Percentiles rank a stretch among this genome's conserved stretches.
phyloP scores from a whole-genome alignment of 495 filamentous ascomycete species.

The Aspergillus sparsus region DNA sequence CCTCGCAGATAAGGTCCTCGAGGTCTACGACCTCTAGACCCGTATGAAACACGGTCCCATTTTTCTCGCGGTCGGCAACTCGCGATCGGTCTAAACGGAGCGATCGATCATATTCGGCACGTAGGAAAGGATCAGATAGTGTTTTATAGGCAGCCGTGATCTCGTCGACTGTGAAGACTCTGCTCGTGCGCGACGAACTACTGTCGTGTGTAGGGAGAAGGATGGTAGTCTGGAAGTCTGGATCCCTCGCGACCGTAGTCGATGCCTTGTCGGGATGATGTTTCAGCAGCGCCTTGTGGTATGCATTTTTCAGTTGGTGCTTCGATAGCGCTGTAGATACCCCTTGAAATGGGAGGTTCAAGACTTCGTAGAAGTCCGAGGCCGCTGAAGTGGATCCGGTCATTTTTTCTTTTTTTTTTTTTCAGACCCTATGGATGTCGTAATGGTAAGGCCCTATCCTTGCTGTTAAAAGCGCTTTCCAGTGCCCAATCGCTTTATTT shows the following conservation, averaged over 20 bases:
- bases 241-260: slow-evolving; percentile 20
- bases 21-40: slow-evolving; percentile 82
- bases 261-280: slow-evolving; percentile 79
- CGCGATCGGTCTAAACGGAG: slow-evolving; percentile 44
- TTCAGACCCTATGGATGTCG: background rate
- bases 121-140: slow-evolving; percentile 58
- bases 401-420: slow-evolving; percentile 26
- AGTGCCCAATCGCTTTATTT: background rate
- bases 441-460: background rate
- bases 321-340: slow-evolving; percentile 33
- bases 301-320: slow-evolving; percentile 68
- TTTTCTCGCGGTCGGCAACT: slow-evolving; percentile 30
- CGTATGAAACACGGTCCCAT: slow-evolving; percentile 53
- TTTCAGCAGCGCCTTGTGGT: slow-evolving; percentile 72
- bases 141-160: slow-evolving; percentile 75
- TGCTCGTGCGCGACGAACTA: background rate
- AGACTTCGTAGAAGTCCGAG: slow-evolving; percentile 55
- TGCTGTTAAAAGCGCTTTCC: background rate
- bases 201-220: background rate
- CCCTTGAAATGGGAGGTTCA: slow-evolving; percentile 46
- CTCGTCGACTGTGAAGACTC: slow-evolving; percentile 67
- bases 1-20: slow-evolving; percentile 68
- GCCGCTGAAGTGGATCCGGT: slow-evolving; percentile 20
- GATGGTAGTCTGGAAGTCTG: slow-evolving; percentile 8
- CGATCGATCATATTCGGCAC: slow-evolving; percentile 65